These are phyloP conservation scores for Nemania serpens DNA, from an alignment of 2,329 filamentous ascomycete species.

Conservation along the genomic window DNA sequence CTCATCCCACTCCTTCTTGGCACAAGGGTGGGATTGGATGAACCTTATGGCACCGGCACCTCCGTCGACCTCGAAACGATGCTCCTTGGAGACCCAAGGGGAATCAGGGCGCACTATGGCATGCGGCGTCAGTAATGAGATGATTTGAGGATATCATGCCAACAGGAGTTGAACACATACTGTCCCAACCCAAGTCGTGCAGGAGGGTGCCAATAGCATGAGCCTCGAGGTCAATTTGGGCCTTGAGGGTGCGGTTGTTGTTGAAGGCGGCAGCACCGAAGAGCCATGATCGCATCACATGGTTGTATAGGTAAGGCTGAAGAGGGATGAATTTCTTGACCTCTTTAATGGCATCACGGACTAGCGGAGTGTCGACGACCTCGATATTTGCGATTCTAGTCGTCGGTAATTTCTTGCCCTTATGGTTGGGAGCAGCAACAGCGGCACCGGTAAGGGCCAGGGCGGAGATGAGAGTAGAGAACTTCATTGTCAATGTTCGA, in stretches of 20 bases:
- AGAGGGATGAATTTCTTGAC: slow-evolving; percentile 29
- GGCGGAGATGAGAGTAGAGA: slow-evolving; percentile 20
- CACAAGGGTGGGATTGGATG: slow-evolving; percentile 16
- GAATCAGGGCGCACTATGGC: slow-evolving; percentile 24
- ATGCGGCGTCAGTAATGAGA: slow-evolving; percentile 11
- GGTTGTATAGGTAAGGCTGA: slow-evolving; percentile 29
- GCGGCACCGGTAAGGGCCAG: slow-evolving; percentile 22
- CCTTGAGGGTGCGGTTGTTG: slow-evolving; percentile 29
- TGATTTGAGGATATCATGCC: neutral
- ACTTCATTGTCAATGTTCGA: slow-evolving; percentile 21
- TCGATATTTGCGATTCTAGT: slow-evolving; percentile 27
- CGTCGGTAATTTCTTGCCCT: slow-evolving; percentile 22
- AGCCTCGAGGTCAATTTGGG: slow-evolving; percentile 25
- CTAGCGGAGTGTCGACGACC: slow-evolving; percentile 26
- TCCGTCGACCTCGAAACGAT: slow-evolving; percentile 27
- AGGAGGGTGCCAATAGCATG: slow-evolving; percentile 26
- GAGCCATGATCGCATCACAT: slow-evolving; percentile 28
- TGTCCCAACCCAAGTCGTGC: slow-evolving; percentile 29
- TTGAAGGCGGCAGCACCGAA: slow-evolving; percentile 29
- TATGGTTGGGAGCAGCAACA: slow-evolving; percentile 11
- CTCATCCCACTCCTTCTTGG: slow-evolving; percentile 21
- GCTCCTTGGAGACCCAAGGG: slow-evolving; percentile 21
- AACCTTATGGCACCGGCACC: slow-evolving; percentile 25
- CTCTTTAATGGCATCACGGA: slow-evolving; percentile 19
- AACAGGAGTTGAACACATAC: slow-evolving; percentile 12